Evolutionary conservation across 345 rosid genomes (phyloP), one percentile per base, ranked within the genome.

Genomic region (Syzygium grande): DNA sequence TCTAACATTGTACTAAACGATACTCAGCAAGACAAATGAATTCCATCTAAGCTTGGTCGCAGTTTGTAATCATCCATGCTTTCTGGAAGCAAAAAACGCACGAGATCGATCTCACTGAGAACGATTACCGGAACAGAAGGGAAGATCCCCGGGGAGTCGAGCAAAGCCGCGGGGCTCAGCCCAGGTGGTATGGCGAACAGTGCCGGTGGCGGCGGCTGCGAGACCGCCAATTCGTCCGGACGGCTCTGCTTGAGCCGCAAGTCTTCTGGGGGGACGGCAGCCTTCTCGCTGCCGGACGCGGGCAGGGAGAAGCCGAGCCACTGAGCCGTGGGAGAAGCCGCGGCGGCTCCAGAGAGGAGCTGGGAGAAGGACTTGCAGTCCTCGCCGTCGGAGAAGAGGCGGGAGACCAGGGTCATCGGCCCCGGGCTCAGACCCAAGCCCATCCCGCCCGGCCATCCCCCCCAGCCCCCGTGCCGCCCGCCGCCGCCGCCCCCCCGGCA

Each of bases 141-240:
- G 87, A 95, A 94, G 91, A 94, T 88, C 14, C 95, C 94, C 21
- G 99, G 98, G 29, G 98, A 94, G 65, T 73, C 49, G 25, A 97
- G 97, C 91, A 96, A 93, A 86, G 95, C 95, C 77, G 98, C 95
- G 89, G 99, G 99, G 89, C 99, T 98, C 88, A 96, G 87, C 65
- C 98, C 99, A 86, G 99, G 91, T 83, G 99, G 98, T 84, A 95
- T 94, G 78, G 96, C 93, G 87, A 95, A 95, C 88, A 92, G 9
- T 4, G 61, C 27, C 27, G 59, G n/a, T 27, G 61, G 51, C 52
- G 95, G 93, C 77, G 96, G 90, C 88, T 89, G 90, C 84, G 90
- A 91, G 86, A 92, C 92, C 85, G 88, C 91, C 93, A 91, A 93
- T 88, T 85, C 88, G 91, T 87, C 86, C 49, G 97, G 94, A 86